Percentiles rank a stretch among this genome's conserved stretches.
Evolutionary conservation across 257 asterid genomes (phyloP).

Genomic region (Mitragyna speciosa): DNA sequence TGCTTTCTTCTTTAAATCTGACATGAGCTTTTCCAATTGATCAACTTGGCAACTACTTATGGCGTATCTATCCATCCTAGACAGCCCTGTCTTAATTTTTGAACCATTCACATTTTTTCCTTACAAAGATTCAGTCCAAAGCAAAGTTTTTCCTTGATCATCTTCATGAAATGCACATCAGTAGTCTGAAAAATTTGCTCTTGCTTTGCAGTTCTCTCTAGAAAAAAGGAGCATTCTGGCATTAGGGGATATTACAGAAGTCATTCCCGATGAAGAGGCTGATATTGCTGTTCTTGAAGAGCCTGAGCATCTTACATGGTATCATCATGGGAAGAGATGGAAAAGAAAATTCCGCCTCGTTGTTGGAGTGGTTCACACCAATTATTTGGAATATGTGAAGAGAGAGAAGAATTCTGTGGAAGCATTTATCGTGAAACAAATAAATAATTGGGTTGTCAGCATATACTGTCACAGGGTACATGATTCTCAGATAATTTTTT

Average conservation of each 20-base stretch:
- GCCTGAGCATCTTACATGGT: slow-evolving; percentile 99
- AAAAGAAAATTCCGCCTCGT: slow-evolving; percentile 77
- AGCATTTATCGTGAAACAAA: slow-evolving; percentile 71
- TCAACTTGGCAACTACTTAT: neutral
- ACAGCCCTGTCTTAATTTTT: neutral
- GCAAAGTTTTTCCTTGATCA: slow-evolving; percentile 4
- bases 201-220: slow-evolving; percentile 63
- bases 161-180: slow-evolving; percentile 12
- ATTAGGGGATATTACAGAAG: slow-evolving; percentile 83
- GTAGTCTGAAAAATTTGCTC: neutral
- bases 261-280: slow-evolving; percentile 87
- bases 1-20: neutral
- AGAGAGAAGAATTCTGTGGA: slow-evolving; percentile 84
- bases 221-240: slow-evolving; percentile 94
- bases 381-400: slow-evolving; percentile 83
- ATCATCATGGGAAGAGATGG: slow-evolving; percentile 98
- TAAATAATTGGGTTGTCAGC: slow-evolving; percentile 89
- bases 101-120: neutral
- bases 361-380: slow-evolving; percentile 91
- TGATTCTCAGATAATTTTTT: neutral
- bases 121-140: neutral
- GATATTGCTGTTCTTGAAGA: slow-evolving; percentile 98
- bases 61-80: neutral
- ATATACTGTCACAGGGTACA: slow-evolving; percentile 93
- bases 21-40: neutral